These are phyloP conservation scores for Mycena haematopus DNA, from an alignment of 768 basidiomycete species.

Conservation along the genomic window DNA sequence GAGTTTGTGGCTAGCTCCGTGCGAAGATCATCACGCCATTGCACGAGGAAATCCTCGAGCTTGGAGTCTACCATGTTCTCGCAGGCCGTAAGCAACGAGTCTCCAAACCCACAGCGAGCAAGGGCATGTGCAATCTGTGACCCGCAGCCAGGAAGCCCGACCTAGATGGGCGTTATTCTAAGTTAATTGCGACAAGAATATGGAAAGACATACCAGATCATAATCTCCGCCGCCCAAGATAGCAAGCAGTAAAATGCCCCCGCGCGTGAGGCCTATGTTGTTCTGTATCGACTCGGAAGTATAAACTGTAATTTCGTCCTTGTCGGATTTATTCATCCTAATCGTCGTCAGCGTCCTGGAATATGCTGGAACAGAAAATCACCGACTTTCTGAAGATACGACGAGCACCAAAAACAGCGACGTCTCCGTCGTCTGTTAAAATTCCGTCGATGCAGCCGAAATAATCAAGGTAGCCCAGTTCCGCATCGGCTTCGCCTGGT, in stretches of 20 bases:
- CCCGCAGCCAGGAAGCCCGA: constrained; percentile 49
- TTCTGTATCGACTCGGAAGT: constrained; percentile 27
- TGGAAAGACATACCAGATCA: constrained; percentile 29
- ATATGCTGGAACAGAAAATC: background rate
- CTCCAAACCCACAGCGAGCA: constrained; percentile 63
- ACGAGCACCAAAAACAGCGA: background rate
- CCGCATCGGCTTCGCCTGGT: background rate
- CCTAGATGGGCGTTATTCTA: background rate
- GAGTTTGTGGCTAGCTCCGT: constrained; percentile 26
- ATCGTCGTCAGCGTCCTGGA: constrained; percentile 1
- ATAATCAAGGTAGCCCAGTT: background rate
- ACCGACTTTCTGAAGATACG: background rate
- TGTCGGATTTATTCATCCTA: constrained; percentile 49
- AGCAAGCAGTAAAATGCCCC: constrained; percentile 42
- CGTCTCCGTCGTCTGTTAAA: background rate
- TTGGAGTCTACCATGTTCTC: background rate
- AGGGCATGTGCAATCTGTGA: constrained; percentile 61
- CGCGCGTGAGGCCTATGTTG: constrained; percentile 34
- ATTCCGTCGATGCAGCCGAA: background rate
- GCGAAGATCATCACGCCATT: constrained; percentile 14
- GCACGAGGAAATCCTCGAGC: constrained; percentile 18
- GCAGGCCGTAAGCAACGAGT: constrained; percentile 52
- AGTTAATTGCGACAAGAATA: too few relatives aligned
- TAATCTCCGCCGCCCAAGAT: constrained; percentile 45
- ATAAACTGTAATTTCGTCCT: constrained; percentile 46